Conservation (phyloP, 1,139 yeast species). For the Yamadazyma oceani region DNA sequence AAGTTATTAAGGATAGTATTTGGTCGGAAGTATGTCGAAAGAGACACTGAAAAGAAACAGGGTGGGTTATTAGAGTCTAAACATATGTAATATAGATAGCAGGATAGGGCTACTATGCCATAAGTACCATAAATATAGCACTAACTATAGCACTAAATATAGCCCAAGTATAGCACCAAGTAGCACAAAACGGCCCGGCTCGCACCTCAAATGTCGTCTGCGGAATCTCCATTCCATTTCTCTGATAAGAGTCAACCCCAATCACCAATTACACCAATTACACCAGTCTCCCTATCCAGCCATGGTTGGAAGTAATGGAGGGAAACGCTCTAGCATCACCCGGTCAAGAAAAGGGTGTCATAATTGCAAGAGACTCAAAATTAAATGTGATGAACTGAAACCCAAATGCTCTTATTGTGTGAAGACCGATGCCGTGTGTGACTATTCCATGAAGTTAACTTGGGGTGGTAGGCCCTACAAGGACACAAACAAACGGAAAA, state of each 20-base stretch:
- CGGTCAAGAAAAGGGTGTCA: slow-evolving; percentile 56
- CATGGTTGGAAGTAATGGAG: neutral
- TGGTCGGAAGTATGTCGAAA: slow-evolving; percentile 52
- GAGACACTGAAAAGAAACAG: slow-evolving; percentile 54
- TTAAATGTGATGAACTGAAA: slow-evolving; percentile 70
- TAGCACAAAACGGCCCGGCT: no score
- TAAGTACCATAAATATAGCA: no score
- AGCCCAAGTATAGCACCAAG: no score
- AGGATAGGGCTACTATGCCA: no score
- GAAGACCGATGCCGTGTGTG: slow-evolving; percentile 52
- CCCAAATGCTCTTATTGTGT: slow-evolving; percentile 65
- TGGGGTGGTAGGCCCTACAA: slow-evolving; percentile 80
- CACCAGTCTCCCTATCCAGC: no score
- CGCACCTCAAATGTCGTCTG: no score
- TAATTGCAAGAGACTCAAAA: slow-evolving; percentile 64
- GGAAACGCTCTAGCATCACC: slow-evolving; percentile 8
- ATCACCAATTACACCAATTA: no score
- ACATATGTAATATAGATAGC: no score
- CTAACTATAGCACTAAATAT: slow-evolving; percentile 1
- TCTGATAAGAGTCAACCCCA: no score
- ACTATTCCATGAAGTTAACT: slow-evolving; percentile 61
- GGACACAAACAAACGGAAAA: slow-evolving; percentile 34
- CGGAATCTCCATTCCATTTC: no score
- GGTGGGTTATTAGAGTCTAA: slow-evolving; percentile 42
- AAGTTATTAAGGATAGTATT: slow-evolving; percentile 40